These are phyloP conservation scores for Kuraishia floccosa DNA, from an alignment of 805 yeast species.

Conservation along the genomic window DNA sequence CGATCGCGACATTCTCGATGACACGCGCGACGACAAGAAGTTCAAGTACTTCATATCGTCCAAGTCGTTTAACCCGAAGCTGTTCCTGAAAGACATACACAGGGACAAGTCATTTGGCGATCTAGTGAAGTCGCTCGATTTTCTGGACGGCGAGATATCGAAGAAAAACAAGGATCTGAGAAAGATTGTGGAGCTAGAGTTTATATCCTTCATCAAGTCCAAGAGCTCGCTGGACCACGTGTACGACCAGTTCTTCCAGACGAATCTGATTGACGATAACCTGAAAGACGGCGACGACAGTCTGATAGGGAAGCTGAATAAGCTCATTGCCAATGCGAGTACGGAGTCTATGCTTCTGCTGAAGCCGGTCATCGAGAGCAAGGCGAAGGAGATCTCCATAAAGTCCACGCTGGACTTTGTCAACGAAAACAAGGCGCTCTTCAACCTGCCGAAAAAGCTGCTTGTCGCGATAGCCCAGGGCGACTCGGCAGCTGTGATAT, in stretches of 20 bases:
- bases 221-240: slow-evolving; percentile 56
- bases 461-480: slow-evolving; percentile 27
- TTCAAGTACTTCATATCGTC: slow-evolving; percentile 39
- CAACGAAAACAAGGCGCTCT: slow-evolving; percentile 37
- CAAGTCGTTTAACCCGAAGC: slow-evolving; percentile 45
- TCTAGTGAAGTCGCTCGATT: slow-evolving; percentile 32
- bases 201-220: slow-evolving; percentile 50
- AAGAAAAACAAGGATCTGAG: slow-evolving; percentile 38
- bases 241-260: slow-evolving; percentile 34
- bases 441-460: slow-evolving; percentile 46
- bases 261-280: slow-evolving; percentile 10
- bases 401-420: slow-evolving; percentile 37
- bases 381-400: slow-evolving; percentile 34
- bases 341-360: slow-evolving; percentile 37
- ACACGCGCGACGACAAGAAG: slow-evolving; percentile 22
- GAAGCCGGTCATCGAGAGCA: slow-evolving; percentile 47
- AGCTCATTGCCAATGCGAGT: slow-evolving; percentile 35
- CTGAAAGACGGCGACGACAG: neutral
- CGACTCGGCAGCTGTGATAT: slow-evolving; percentile 46
- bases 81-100: slow-evolving; percentile 45
- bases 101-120: slow-evolving; percentile 40
- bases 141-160: slow-evolving; percentile 35
- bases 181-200: slow-evolving; percentile 44
- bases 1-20: slow-evolving; percentile 26
- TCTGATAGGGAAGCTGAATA: slow-evolving; percentile 22